phyloP scores from a whole-genome alignment of 1,284 basidiomycete species.

The Rugosomyces carneus region DNA sequence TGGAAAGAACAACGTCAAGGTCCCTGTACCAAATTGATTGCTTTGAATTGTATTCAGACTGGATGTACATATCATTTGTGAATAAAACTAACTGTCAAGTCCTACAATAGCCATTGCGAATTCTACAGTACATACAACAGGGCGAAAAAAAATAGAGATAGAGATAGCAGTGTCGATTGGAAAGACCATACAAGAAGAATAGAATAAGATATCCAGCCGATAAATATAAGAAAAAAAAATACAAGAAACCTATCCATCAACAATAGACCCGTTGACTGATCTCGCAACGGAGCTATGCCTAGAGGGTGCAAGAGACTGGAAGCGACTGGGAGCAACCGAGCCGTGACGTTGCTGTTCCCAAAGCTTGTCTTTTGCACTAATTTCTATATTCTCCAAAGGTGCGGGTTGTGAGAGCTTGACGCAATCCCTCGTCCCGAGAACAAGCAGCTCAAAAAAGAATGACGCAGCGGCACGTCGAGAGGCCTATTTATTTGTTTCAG shows the following conservation, averaged over 20 bases:
- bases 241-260: constrained; percentile 22
- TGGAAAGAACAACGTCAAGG: constrained; percentile 30
- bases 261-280: constrained; percentile 23
- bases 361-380: constrained; percentile 78
- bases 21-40: constrained; percentile 29
- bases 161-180: constrained; percentile 2
- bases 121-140: constrained; percentile 13
- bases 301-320: constrained; percentile 20
- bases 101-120: not conserved
- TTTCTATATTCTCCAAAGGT: constrained; percentile 83
- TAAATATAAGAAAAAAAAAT: constrained; percentile 10
- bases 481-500: constrained; percentile 42
- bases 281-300: constrained; percentile 20
- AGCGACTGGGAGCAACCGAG: constrained; percentile 35
- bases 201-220: constrained; percentile 12
- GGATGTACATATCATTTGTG: no score
- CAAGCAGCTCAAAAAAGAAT: constrained; percentile 97
- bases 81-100: not conserved
- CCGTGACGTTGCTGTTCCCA: constrained; percentile 66
- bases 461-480: constrained; percentile 87
- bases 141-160: constrained; percentile 5
- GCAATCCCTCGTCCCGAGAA: constrained; percentile 89
- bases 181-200: constrained; percentile 3
- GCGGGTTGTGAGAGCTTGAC: constrained; percentile 71
- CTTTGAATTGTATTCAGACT: not conserved